Evolutionary conservation across 2,329 filamentous ascomycete genomes (phyloP), one percentile per base, ranked within the genome.

Genomic region (Trichoderma atroviride): DNA sequence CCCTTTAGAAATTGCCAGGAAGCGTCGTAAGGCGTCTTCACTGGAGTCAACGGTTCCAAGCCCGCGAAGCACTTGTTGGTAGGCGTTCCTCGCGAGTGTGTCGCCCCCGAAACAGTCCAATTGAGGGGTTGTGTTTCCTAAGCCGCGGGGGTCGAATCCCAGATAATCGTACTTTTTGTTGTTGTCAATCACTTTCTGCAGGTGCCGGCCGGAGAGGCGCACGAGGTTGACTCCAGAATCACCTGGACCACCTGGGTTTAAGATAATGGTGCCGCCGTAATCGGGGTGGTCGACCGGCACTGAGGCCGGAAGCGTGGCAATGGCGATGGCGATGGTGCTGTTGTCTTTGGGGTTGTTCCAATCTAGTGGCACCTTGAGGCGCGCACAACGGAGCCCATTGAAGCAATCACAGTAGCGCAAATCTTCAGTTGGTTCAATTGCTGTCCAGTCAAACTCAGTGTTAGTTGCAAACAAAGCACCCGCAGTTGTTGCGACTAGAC

Each of bases 181-280:
- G 22, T 70, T 73, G 37, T 77, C 76, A 13, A 74, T 43, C 5
- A 72, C 63, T 37, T 66, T 31, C 57, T 78, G 80, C 6, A 81
- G 69, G 11, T 63, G 19, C 2, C 58, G 63, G 5, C 76, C 81
- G 5, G 29, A 40, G 0, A 16, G 5, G 6, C 78, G 71, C 6
- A 78, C 53, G 19, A 76, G 71, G 0, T 24, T 24, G 5, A 82
- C 76, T 10, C 82, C 82, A 0, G 79, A 80, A 10, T 75, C 80
- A 19, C 82, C 80, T 0, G 82, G 82, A 0, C 82, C 82, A 22
- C 83, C 82, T 1, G 81, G 82, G 74, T 83, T 83, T 43, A 75
- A 72, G 70, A 84, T 76, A 40, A 83, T 75, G 52, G 80, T 78
- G n/a, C 82, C 82, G 31, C 78, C 81, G 58, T 79, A 83, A 33